phyloP scores from a whole-genome alignment of 2,329 filamentous ascomycete genomes.

The Xylaria sp. region DNA sequence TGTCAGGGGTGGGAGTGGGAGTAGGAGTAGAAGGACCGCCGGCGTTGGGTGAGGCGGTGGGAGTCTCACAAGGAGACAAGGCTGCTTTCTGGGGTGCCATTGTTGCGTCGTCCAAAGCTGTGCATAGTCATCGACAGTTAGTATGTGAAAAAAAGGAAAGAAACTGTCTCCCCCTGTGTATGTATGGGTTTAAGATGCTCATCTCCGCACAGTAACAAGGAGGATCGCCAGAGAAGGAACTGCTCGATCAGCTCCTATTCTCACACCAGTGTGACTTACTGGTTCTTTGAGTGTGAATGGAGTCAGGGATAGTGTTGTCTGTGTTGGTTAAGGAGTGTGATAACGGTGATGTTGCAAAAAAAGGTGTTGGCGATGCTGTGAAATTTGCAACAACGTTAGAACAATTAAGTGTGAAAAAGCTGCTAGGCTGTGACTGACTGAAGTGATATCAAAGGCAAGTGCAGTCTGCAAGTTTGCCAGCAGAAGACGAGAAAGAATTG shows the following conservation, averaged over 20 bases:
- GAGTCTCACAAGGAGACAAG: neutral
- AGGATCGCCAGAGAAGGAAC: neutral
- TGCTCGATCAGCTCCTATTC: neutral
- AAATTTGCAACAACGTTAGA: neutral
- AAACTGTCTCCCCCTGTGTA: neutral
- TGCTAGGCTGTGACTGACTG: neutral
- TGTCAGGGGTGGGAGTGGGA: neutral
- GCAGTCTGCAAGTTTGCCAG: neutral
- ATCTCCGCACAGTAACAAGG: neutral
- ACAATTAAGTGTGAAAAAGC: neutral
- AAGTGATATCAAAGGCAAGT: neutral
- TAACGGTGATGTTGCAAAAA: neutral
- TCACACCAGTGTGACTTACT: conserved; percentile 1
- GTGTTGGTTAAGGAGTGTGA: neutral
- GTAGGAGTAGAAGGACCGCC: neutral
- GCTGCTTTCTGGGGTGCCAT: conserved; percentile 4
- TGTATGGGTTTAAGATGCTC: neutral
- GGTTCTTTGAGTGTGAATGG: neutral
- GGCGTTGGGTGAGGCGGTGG: neutral
- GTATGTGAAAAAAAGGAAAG: neutral
- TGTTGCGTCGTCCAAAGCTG: neutral
- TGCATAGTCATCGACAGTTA: neutral
- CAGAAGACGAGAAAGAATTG: neutral
- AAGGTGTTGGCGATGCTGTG: neutral
- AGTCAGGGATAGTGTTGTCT: neutral